Base-by-base conservation (phyloP, 2,329 filamentous ascomycete genomes). In the Boeremia lycopersici region DNA sequence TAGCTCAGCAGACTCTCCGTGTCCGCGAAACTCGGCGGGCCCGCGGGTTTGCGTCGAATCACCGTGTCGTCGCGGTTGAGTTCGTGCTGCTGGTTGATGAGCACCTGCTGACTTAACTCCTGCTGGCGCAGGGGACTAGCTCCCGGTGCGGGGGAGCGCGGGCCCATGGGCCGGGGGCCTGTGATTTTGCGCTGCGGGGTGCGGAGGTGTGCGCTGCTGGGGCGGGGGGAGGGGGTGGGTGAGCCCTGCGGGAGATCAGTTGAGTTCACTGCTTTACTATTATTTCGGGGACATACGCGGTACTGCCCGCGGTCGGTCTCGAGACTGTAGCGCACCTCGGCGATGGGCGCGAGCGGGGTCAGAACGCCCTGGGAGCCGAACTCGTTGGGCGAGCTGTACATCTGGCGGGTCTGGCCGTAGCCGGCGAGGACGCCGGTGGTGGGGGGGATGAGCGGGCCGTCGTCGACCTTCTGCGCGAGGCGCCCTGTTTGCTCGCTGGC, bases 401-500 rank as follows among this genome's bases (percentile, higher is more conserved):
- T 76, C 54, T 72, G 70, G 56, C 71, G 68, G 4, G 72, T 70
- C 56, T 74, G 71, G 35, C 72, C 72, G 41, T 73, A 72, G 33
- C 72, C 72, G 3, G 71, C 72, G 53, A 75, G 70, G 2, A 71
- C 67, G 78, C 81, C 25, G 74, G 71, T 74, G 31, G 78, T 76
- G 40, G 80, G 79, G 12, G 85, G 85, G 19, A 88, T 74, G 40
- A 88, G 74, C 6, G 85, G 85, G 0, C 83, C 84, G 19, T 85
- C 81, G 52, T 86, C 83, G 51, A 76, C 76, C n/a, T 80, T 78
- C 41, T 82, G 77, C 12, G 81, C 76, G 15, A 81, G 79, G 15
- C 72, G 65, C 30, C 74, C 64, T 25, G 61, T 59, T 50, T 76
- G 72, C 62, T 76, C 75, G 1, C 69, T 69, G 2, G 74, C 72